phyloP scores from a whole-genome alignment of 805 yeast genomes.

The Barnettozyma californica region DNA sequence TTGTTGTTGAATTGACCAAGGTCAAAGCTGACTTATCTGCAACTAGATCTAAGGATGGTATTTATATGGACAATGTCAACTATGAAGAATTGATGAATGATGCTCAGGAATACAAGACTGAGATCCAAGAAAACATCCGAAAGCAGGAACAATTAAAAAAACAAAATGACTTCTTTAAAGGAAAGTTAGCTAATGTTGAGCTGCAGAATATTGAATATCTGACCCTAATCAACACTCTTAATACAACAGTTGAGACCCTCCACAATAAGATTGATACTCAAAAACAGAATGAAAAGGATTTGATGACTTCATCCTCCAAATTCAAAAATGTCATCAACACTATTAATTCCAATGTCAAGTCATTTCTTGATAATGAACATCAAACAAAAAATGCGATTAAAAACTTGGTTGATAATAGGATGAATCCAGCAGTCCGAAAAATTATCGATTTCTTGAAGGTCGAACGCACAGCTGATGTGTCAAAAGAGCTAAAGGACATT shows the following conservation, averaged over 20 bases:
- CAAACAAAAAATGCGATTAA: slow-evolving; percentile 16
- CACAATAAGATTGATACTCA: slow-evolving; percentile 28
- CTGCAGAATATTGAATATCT: slow-evolving; percentile 19
- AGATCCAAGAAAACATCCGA: slow-evolving; percentile 42
- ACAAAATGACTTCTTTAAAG: slow-evolving; percentile 30
- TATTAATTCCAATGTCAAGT: slow-evolving; percentile 25
- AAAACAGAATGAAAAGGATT: slow-evolving; percentile 27
- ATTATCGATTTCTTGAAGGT: slow-evolving; percentile 5
- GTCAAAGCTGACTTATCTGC: slow-evolving; percentile 56
- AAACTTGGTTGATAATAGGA: slow-evolving; percentile 9
- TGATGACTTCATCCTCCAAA: slow-evolving; percentile 29
- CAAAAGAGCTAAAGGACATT: slow-evolving; percentile 8
- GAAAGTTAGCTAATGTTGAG: slow-evolving; percentile 19
- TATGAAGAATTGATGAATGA: slow-evolving; percentile 47
- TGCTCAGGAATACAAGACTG: slow-evolving; percentile 44
- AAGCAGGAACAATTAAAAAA: slow-evolving; percentile 34
- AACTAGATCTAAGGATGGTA: slow-evolving; percentile 58
- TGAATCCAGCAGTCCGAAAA: slow-evolving; percentile 3
- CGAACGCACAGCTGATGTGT: not conserved
- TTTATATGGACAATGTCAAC: slow-evolving; percentile 55
- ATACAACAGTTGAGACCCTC: slow-evolving; percentile 22
- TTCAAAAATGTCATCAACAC: slow-evolving; percentile 28
- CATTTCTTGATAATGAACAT: slow-evolving; percentile 21
- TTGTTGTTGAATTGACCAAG: slow-evolving; percentile 42
- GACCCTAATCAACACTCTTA: slow-evolving; percentile 24